A percentile compares a stretch with the other conserved stretches of the same genome.
Conservation (phyloP, 2,329 filamentous ascomycete genomes). For the Orbilia ellipsospora region DNA sequence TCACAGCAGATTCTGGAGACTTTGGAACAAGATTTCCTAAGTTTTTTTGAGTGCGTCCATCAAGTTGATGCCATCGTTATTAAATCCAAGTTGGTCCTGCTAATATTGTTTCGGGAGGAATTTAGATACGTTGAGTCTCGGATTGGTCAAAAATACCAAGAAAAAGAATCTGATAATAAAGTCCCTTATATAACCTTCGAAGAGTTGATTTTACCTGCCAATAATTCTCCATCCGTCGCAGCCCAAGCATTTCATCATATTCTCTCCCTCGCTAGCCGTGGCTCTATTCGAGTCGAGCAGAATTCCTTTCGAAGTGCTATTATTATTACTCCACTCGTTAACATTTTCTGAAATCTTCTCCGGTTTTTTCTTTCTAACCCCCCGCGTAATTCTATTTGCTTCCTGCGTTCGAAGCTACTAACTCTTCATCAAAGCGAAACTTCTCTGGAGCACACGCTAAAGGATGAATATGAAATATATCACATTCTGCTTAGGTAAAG, state of each 20-base stretch:
- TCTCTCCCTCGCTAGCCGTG: constrained; percentile 57
- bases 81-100: too few species aligned
- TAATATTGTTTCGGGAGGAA: too few species aligned
- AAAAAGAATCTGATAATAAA: constrained; percentile 3
- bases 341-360: background rate
- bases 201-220: constrained; percentile 54
- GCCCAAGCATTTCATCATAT: constrained; percentile 58
- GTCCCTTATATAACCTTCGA: constrained; percentile 56
- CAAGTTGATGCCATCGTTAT: too few species aligned
- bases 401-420: too few species aligned
- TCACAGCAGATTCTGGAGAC: constrained; percentile 55
- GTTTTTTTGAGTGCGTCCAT: constrained; percentile 57
- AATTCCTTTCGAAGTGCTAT: constrained; percentile 53
- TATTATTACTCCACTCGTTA: constrained; percentile 42
- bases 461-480: too few species aligned
- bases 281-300: constrained; percentile 56
- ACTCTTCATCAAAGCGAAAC: too few species aligned
- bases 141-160: constrained; percentile 24
- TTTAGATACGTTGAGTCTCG: constrained; percentile 28
- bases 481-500: too few species aligned
- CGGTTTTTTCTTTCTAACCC: too few species aligned
- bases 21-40: constrained; percentile 55
- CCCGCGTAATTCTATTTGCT: too few species aligned
- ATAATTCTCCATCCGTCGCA: constrained; percentile 54
- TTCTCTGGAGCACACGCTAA: too few species aligned